Base-by-base conservation (phyloP, 768 basidiomycete species). In the Termitomyces sp. region DNA sequence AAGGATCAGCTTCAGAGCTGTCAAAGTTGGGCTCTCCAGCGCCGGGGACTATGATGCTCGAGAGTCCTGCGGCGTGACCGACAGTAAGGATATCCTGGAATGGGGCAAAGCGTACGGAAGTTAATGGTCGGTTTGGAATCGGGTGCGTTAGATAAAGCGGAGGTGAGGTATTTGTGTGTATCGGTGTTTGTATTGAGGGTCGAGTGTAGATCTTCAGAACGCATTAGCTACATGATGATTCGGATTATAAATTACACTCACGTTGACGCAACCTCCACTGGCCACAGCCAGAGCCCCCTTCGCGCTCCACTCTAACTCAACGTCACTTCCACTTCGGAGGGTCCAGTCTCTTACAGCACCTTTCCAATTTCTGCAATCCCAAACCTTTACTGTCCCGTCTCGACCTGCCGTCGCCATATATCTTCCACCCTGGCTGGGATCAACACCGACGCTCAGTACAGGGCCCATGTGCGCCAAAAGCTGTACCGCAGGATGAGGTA, bases 291-390 rank as follows among this genome's bases (percentile, higher is more conserved):
- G 71, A 58, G 84, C 81, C 1, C 96, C 97, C 65, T 84, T 86
- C 61, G 86, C 85, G 64, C 93, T 94, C 88, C 91, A 99, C 44
- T 89, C 86, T 4, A 94, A 62, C 57, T 87, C 88, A 0, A 84
- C 68, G 51, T 77, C 83, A 3, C 80, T 71, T 0, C 84, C 85
- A 7, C 88, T 86, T 55, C 92, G 76, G 39, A 88, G 77, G 9
- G 71, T 75, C 93, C 94, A 77, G 70, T 87, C 81, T 57, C 92
- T 77, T 36, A 99, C 82, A 3, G 86, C 83, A 8, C 90, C 89
- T 62, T 90, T 93, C 94, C 94, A 98, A 74, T 94, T 97, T 56
- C 97, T 75, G 66, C 90, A 92, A 72, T 98, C 97, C 97, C 97
- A 99, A 1, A 98, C 79, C 66, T 98, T 98, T 51, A 99, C 89